These are phyloP conservation scores for Penicillium griseofulvum DNA, from an alignment of 2,329 filamentous ascomycete species.

Conservation along the genomic window DNA sequence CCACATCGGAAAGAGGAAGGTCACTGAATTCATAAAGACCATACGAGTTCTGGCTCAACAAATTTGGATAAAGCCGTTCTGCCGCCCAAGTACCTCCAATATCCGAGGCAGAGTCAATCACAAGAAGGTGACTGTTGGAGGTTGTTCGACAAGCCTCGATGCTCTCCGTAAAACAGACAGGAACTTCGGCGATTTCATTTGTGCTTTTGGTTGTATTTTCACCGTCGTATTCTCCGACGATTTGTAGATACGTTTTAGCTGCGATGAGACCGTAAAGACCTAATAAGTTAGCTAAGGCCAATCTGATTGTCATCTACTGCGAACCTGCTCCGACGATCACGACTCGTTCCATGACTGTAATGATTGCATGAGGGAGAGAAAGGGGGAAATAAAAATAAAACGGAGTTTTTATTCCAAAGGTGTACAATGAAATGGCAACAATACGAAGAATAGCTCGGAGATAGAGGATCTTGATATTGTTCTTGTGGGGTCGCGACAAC, in stretches of 20 bases:
- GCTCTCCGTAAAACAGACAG: constrained; percentile 12
- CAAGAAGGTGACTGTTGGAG: constrained; percentile 16
- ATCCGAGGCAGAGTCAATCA: constrained; percentile 26
- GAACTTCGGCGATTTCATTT: background rate
- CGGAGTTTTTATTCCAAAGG: background rate
- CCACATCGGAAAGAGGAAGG: constrained; percentile 16
- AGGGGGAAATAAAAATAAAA: background rate
- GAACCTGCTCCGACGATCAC: constrained; percentile 22
- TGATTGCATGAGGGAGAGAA: background rate
- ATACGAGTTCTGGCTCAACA: constrained; percentile 29
- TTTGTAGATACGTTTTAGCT: constrained; percentile 31
- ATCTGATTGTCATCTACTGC: background rate
- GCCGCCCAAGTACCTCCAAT: constrained; percentile 30
- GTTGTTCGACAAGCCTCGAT: background rate
- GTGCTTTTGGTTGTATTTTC: background rate
- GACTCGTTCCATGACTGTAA: constrained; percentile 17
- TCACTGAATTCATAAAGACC: constrained; percentile 32
- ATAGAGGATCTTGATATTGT: constrained; percentile 13
- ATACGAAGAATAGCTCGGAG: constrained; percentile 4
- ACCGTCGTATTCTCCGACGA: constrained; percentile 13
- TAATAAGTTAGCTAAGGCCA: constrained; percentile 2
- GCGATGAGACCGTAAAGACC: constrained; percentile 30
- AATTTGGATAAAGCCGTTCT: constrained; percentile 29
- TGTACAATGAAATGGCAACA: constrained; percentile 1
- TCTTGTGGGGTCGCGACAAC: constrained; percentile 14